Evolutionary conservation across 257 asterid genomes (phyloP), one percentile per base, ranked within the genome.

Genomic region (Misopates orontium): DNA sequence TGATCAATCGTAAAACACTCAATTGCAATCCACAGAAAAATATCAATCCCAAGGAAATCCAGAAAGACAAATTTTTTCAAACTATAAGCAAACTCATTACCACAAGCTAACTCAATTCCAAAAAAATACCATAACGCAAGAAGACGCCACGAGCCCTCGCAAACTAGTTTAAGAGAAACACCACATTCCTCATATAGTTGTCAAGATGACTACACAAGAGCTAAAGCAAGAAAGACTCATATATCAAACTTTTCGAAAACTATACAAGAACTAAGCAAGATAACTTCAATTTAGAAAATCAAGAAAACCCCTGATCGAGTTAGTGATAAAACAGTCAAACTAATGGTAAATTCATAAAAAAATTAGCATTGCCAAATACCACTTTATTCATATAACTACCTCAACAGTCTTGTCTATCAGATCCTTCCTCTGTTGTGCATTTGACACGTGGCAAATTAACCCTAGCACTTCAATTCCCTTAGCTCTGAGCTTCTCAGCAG

Each of bases 391-490:
- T 9, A 1, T 8, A 60, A 50, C 64, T 44, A 92, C 98, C 97
- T 82, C 84, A 73, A 89, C 17, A 19, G 98, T 84, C 59, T 87
- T 79, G 49, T 80, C 82, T 11, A 92, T 66, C 73, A 92, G 75
- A 83, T 84, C 80, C 86, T 87, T 87, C 61, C 98, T 84, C 0
- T 92, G 98, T 49, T 84, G 83, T 23, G 83, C 82, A 77, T 81
- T 83, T 10, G 97, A 82, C 25, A 92, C 98, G 56, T 92, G 98
- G 63, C 98, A 92, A 5, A 84, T 95, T 57, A 87, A 70, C 60
- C 97, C 98, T 55, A 68, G 50, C 36, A 48, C 92, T 72, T 92
- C 88, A 58, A 89, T 78, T 56, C 98, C 97, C 70, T 48, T 23
- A 56, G 69, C 77, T 23, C 55, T 79, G 0, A 92, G 96, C 76